These are phyloP conservation scores for Paracoccidioides brasiliensis DNA, from an alignment of 2,329 filamentous ascomycete genomes.

Conservation along the genomic window DNA sequence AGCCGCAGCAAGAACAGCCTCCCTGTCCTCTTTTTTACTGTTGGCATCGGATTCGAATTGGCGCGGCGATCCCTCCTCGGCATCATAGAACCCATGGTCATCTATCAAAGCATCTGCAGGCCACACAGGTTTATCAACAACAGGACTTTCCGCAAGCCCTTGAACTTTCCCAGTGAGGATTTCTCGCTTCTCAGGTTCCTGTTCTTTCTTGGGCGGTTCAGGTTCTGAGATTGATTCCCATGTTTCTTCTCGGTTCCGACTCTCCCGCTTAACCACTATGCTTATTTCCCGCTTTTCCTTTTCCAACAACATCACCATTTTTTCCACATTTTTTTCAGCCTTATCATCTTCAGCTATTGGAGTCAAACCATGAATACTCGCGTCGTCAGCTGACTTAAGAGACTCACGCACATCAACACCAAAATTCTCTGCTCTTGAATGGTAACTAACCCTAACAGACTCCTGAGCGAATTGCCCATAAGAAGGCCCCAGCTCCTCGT, in stretches of 20 bases:
- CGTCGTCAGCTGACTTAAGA: slow-evolving; percentile 13
- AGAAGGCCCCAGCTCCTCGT: slow-evolving; percentile 3
- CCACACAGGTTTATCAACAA: not conserved
- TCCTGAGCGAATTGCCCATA: slow-evolving; percentile 2
- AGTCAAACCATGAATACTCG: too few relatives aligned
- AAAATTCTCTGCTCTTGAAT: not conserved
- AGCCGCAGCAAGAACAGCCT: not conserved
- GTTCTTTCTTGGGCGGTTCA: not conserved
- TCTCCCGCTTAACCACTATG: slow-evolving; percentile 25
- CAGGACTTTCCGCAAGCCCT: not conserved
- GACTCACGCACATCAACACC: not conserved
- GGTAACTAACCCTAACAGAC: not conserved
- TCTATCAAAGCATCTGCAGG: not conserved
- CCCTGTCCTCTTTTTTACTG: not conserved
- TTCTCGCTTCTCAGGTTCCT: not conserved
- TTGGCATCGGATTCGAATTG: not conserved
- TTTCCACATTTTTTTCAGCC: not conserved
- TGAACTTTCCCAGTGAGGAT: not conserved
- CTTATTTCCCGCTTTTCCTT: slow-evolving; percentile 25
- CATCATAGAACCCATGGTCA: slow-evolving; percentile 7
- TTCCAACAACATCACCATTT: slow-evolving; percentile 3
- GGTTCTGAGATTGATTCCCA: not conserved
- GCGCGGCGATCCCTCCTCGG: slow-evolving; percentile 8
- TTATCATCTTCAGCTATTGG: not conserved
- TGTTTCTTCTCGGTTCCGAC: slow-evolving; percentile 16